Percentiles rank a stretch among this genome's conserved stretches.
phyloP scores from a whole-genome alignment of 1,284 basidiomycete genomes.

The Ceratobasidium sp. region DNA sequence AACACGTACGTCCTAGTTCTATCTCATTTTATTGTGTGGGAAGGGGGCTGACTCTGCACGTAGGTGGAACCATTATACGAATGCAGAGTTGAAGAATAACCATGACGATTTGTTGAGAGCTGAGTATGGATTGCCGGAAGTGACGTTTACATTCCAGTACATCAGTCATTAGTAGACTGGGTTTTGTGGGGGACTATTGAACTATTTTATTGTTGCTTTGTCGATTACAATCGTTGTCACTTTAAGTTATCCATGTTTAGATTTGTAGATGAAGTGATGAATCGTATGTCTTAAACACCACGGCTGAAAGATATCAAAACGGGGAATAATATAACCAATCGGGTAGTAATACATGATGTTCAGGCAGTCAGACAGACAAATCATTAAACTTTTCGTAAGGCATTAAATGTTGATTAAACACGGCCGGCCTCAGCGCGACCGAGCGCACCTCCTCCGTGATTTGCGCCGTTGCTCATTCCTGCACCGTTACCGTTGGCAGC shows the following conservation, averaged over 20 bases:
- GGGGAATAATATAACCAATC: not conserved
- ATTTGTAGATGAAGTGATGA: not conserved
- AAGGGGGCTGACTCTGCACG: constrained; percentile 23
- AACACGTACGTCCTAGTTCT: constrained; percentile 80
- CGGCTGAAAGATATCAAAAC: no score
- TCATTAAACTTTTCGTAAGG: not conserved
- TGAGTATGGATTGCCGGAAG: constrained; percentile 84
- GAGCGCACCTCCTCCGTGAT: constrained; percentile 22
- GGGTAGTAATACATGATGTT: constrained; percentile 16
- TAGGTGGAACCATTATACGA: constrained; percentile 98
- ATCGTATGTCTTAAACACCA: not conserved
- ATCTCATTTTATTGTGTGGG: constrained; percentile 39
- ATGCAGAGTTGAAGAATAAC: constrained; percentile 85
- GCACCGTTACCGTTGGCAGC: constrained; percentile 5
- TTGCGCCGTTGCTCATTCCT: no score
- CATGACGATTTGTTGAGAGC: constrained; percentile 96
- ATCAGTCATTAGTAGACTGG: constrained; percentile 72
- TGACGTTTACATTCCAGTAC: constrained; percentile 93
- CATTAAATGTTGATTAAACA: constrained; percentile 15
- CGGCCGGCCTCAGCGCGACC: constrained; percentile 27
- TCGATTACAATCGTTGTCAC: not conserved
- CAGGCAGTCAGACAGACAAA: not conserved
- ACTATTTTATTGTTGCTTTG: not conserved
- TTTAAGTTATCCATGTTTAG: constrained; percentile 5
- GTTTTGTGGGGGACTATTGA: not conserved